Evolutionary conservation across 495 filamentous ascomycete genomes (phyloP), one percentile per base, ranked within the genome.

Genomic region (Podospora didyma): DNA sequence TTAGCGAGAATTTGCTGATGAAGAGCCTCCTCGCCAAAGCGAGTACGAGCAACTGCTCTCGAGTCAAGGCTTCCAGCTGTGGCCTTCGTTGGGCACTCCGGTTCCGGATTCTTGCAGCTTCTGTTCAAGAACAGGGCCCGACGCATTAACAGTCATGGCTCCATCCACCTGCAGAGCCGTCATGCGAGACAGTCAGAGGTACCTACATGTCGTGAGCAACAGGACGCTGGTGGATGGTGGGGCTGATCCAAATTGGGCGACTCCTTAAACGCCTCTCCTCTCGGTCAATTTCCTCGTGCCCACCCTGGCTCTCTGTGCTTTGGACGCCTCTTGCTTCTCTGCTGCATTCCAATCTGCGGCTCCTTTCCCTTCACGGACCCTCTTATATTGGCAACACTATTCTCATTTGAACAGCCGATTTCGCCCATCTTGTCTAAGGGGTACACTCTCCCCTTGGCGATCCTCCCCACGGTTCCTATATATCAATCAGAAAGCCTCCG

Each of bases 301-400:
- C 50, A 21, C 50, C 50, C 59, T 28, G 46, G 54, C 24, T 50
- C 49, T 22, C 20, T 3, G 52, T 23, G 49, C 35, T 42, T 39
- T 35, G n/a, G 26, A 31, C 51, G 46, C 51, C 28, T 54, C 47
- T 46, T 51, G 35, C 39, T 34, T 12, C 58, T 46, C 64, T 53
- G 45, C 20, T 45, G 64, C 58, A 59, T 64, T 62, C 58, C 61
- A 46, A 22, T 31, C 35, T 50, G 54, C 51, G 61, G 56, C 55
- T 48, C 51, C 51, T 63, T 28, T 50, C 49, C 51, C 42, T 45
- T 51, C 46, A 34, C 50, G 7, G 31, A n/a, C 54, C 56, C 66
- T 62, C 54, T 62, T 57, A 70, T 68, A 67, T 62, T 60, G 62
- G 39, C 21, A 49, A 39, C 20, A 48, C 56, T 60, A 67, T 68